Conservation (phyloP, 805 yeast genomes). For the Pichia thaimueangensis region DNA sequence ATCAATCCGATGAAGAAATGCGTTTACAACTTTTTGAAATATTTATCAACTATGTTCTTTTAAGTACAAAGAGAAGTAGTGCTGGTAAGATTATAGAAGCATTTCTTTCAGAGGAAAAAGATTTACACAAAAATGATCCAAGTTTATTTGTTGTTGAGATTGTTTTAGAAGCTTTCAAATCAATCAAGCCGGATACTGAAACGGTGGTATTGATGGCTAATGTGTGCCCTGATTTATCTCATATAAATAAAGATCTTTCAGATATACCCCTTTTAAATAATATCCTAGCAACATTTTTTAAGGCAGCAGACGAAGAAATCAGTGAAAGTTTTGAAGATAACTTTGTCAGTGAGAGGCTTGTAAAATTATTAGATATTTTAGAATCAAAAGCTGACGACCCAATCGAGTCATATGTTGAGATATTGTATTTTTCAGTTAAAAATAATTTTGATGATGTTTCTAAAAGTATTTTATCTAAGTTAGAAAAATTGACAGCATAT, state of each 20-base stretch:
- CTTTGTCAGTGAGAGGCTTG: conserved; percentile 19
- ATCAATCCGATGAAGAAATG: conserved; percentile 14
- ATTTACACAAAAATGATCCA: conserved; percentile 13
- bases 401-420: conserved; percentile 23
- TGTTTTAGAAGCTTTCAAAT: conserved; percentile 27
- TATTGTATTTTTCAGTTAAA: conserved; percentile 27
- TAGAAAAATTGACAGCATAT: conserved; percentile 15
- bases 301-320: conserved; percentile 27
- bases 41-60: conserved; percentile 27
- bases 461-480: conserved; percentile 15
- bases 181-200: conserved; percentile 24
- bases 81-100: conserved; percentile 24
- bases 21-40: conserved; percentile 29
- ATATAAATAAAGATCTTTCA: conserved; percentile 4
- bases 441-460: conserved; percentile 25
- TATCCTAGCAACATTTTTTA: conserved; percentile 20
- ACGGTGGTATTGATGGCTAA: conserved; percentile 21
- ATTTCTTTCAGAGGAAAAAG: conserved; percentile 23
- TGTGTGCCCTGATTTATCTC: conserved; percentile 14
- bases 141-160: conserved; percentile 22
- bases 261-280: conserved; percentile 7
- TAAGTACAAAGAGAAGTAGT: conserved; percentile 25
- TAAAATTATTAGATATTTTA: conserved; percentile 16
- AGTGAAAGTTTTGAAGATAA: conserved; percentile 24
- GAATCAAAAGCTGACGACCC: conserved; percentile 18